Conservation (phyloP, 2,329 filamentous ascomycete genomes). For the Colletotrichum coccodes region DNA sequence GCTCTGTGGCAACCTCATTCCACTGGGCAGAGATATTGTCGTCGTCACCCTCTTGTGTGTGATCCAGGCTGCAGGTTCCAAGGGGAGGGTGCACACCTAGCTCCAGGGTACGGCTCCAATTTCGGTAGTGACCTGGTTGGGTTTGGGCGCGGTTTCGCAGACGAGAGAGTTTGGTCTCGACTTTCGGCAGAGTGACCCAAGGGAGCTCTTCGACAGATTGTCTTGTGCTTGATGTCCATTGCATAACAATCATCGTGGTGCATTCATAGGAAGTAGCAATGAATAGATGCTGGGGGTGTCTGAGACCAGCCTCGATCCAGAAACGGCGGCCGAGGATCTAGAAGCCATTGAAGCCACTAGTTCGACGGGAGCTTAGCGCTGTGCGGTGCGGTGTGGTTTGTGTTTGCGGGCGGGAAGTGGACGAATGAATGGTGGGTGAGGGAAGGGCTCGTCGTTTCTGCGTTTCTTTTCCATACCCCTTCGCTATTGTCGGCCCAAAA, state of each 20-base stretch:
- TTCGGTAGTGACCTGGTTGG: slow-evolving; percentile 10
- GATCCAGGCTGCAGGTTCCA: not conserved
- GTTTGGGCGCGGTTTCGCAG: slow-evolving; percentile 4
- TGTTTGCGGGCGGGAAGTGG: not conserved
- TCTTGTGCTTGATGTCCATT: slow-evolving; percentile 6
- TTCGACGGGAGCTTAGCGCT: slow-evolving; percentile 25
- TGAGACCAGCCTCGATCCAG: slow-evolving; percentile 28
- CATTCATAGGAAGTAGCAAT: slow-evolving; percentile 9
- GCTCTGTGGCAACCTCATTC: not conserved
- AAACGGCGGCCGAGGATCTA: slow-evolving; percentile 30
- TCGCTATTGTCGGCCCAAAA: not conserved
- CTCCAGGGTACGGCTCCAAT: slow-evolving; percentile 17
- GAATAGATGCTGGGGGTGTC: not conserved
- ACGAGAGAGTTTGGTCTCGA: slow-evolving; percentile 1
- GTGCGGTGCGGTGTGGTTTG: not conserved
- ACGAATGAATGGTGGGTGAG: slow-evolving; percentile 2
- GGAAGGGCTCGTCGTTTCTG: not conserved
- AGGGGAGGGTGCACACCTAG: slow-evolving; percentile 7
- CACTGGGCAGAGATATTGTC: not conserved
- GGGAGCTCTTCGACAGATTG: not conserved
- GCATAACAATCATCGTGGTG: not conserved
- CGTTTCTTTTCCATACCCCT: not conserved
- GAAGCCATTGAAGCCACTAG: slow-evolving; percentile 32
- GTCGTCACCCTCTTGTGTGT: slow-evolving; percentile 10
- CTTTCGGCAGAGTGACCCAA: not conserved